Percentiles rank a stretch among this genome's conserved stretches.
Evolutionary conservation across 164 flowering plant genomes (phyloP).

Genomic region (Cinnamomum micranthum): DNA sequence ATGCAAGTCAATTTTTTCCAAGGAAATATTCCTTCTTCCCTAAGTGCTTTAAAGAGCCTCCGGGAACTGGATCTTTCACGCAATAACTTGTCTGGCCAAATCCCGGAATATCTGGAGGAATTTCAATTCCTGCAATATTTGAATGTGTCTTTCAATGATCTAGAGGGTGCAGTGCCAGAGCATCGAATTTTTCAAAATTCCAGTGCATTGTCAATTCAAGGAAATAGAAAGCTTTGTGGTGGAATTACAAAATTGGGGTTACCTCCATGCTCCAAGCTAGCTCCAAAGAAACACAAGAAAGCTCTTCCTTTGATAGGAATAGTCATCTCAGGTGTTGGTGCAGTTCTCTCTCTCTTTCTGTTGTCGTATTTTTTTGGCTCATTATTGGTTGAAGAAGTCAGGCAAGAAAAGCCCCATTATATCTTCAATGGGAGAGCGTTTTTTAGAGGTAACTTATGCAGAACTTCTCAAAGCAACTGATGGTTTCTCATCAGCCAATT

Average conservation of each 20-base stretch:
- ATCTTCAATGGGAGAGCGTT: no score
- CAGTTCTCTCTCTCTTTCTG: no score
- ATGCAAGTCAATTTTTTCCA: constrained; percentile 21
- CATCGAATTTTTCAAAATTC: constrained; percentile 28
- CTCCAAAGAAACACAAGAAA: constrained; percentile 6
- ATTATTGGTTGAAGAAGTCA: no score
- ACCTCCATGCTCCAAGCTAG: constrained; percentile 12
- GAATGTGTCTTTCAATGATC: constrained; percentile 28
- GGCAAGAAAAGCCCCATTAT: no score
- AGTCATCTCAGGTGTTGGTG: neutral
- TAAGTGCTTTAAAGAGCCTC: constrained; percentile 15
- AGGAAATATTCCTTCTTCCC: constrained; percentile 24
- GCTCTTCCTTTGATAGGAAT: constrained; percentile 2
- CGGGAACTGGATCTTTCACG: constrained; percentile 20
- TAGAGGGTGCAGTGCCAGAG: constrained; percentile 40
- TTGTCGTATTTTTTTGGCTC: no score
- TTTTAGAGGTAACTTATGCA: no score
- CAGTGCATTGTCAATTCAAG: constrained; percentile 16
- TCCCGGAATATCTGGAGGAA: constrained; percentile 25
- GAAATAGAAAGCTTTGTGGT: constrained; percentile 9
- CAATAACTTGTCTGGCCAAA: constrained; percentile 27
- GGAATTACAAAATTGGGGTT: constrained; percentile 3
- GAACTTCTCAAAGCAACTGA: no score
- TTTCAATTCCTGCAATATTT: constrained; percentile 9
- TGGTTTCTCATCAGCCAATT: no score